Evolutionary conservation across 306 rosid genomes (phyloP), one percentile per base, ranked within the genome.

Genomic region (Fragaria nilgerrensis): DNA sequence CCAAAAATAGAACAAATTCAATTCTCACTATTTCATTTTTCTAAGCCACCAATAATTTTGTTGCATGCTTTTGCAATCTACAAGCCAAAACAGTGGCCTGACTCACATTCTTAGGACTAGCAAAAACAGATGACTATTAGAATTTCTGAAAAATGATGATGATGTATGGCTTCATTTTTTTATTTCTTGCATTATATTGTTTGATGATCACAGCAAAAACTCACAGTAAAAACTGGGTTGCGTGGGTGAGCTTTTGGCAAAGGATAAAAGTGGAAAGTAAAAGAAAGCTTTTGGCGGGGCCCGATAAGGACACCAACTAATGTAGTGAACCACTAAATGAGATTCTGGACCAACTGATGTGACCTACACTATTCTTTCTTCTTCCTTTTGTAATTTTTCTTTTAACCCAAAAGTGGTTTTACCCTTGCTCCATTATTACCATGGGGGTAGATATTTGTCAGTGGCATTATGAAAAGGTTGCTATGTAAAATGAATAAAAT

Each of bases 301-400:
- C 20, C 17, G 29, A 47, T 16, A 16, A 47, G 59, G 43, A 48
- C 44, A 70, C 17, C 44, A 47, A 70, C 61, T 27, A 47, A 41
- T 68, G 73, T 32, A n/a, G 49, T 68, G 73, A 43, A 23, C 73
- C 75, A 70, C 75, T 48, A 2, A 17, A 27, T 68, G 55, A 2
- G 22, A 15, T 15, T 70, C 50, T 14, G 58, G 43, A 27, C 74
- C 74, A 47, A 47, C 8, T 70, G 59, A 70, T 48, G 74, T 29
- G 75, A 70, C 55, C 56, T 27, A 4, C 62, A 8, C 43, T 70
- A 8, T 48, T 3, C 43, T 47, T 13, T 61, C 16, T 49, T 4
- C 34, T 65, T 8, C 11, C 10, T 36, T 36, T 34, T 12, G 9
- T 25, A 12, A 11, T 61, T 23, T 23, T 1, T 14, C 6, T 61